Conservation (phyloP, 2,329 filamentous ascomycete genomes). For the Furcasterigmium sp. region DNA sequence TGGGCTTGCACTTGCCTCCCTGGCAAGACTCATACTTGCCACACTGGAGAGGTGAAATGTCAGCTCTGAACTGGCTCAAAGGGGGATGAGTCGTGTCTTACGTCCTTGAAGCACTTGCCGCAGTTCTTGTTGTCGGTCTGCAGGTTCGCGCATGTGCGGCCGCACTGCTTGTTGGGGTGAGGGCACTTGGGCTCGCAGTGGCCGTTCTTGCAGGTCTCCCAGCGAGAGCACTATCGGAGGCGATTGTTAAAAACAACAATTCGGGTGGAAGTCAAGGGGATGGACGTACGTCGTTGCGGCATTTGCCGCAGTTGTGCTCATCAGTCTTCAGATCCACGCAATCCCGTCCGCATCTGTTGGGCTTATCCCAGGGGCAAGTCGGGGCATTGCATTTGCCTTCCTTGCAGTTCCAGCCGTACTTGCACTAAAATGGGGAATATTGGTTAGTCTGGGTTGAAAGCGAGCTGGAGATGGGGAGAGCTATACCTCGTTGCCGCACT, state of each 20-base stretch:
- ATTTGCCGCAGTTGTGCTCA: constrained; percentile 1
- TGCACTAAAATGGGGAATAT: not conserved
- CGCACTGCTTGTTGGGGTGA: not conserved
- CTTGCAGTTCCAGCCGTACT: not conserved
- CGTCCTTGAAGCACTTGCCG: not conserved
- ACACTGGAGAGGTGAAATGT: no score
- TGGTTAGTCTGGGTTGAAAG: no score
- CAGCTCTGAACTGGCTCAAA: no score
- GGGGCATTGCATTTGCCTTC: not conserved
- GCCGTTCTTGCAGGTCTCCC: not conserved
- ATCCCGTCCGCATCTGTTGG: not conserved
- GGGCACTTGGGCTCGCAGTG: not conserved
- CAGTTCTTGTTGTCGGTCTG: not conserved
- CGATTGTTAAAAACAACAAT: no score
- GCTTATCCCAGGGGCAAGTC: not conserved
- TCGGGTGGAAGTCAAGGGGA: not conserved
- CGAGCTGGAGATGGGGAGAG: not conserved
- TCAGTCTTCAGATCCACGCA: not conserved
- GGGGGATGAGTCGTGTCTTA: no score
- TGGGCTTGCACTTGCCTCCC: no score
- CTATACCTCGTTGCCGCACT: not conserved
- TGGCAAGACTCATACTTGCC: no score
- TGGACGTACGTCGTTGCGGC: not conserved
- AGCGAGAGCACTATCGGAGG: not conserved
- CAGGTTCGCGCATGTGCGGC: not conserved